Percentiles rank a stretch among this genome's conserved stretches.
Evolutionary conservation across 2,329 filamentous ascomycete species (phyloP).

Genomic region (Clonostachys solani): DNA sequence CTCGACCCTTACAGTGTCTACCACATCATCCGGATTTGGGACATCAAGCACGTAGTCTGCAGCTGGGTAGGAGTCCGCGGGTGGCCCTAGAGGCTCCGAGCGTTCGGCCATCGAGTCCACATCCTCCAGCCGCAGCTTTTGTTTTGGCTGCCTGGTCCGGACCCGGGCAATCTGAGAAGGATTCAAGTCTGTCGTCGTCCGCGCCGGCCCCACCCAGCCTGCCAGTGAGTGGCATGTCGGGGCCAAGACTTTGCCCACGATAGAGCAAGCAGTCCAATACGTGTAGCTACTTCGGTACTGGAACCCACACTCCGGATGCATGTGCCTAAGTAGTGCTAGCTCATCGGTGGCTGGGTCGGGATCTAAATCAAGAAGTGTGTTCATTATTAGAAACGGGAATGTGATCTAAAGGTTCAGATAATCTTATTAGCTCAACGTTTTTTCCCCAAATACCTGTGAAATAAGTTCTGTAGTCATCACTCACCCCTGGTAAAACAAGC

Average conservation of each 20-base stretch:
- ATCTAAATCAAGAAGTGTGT: conserved; percentile 71
- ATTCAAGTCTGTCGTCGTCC: conserved; percentile 61
- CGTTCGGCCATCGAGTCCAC: conserved; percentile 62
- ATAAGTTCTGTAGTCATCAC: conserved; percentile 14
- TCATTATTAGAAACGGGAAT: conserved; percentile 74
- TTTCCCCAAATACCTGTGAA: not conserved
- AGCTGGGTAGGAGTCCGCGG: conserved; percentile 58
- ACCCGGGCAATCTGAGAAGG: conserved; percentile 68
- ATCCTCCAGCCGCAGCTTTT: conserved; percentile 53
- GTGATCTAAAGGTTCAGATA: conserved; percentile 35
- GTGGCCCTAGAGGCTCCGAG: conserved; percentile 65
- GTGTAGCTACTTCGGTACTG: conserved; percentile 72
- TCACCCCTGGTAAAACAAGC: conserved; percentile 64
- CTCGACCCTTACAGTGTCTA: conserved; percentile 65
- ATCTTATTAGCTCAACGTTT: not conserved
- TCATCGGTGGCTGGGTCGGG: conserved; percentile 61
- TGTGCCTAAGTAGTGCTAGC: conserved; percentile 63
- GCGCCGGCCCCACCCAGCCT: conserved; percentile 71
- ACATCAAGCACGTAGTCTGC: conserved; percentile 61
- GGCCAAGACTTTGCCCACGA: conserved; percentile 72
- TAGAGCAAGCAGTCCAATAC: conserved; percentile 69
- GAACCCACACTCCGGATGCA: conserved; percentile 67
- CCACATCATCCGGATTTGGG: conserved; percentile 46
- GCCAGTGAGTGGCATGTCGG: conserved; percentile 67
- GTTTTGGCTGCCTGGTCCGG: conserved; percentile 53